These are phyloP conservation scores for Euphorbia lathyris DNA, from an alignment of 345 rosid genomes.

Conservation along the genomic window DNA sequence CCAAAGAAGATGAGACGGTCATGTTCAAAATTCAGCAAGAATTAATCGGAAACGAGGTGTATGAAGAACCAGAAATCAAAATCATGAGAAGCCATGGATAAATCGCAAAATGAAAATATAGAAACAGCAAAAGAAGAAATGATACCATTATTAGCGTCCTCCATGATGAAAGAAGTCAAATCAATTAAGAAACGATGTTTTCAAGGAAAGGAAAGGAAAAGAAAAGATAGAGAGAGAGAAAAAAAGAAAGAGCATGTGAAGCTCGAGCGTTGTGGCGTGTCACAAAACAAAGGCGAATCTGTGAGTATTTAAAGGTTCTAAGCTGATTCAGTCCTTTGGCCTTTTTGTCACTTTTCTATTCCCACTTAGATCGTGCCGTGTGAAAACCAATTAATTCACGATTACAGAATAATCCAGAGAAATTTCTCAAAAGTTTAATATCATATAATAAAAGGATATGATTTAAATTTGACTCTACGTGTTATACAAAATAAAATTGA, in stretches of 20 bases:
- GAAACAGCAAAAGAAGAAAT: background rate
- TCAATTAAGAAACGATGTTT: background rate
- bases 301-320: background rate
- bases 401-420: too few species aligned
- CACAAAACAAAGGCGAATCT: background rate
- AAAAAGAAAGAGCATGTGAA: too few species aligned
- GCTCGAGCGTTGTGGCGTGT: too few species aligned
- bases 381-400: too few species aligned
- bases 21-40: background rate
- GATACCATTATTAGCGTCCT: constrained; percentile 12
- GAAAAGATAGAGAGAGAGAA: background rate
- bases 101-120: background rate
- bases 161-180: constrained; percentile 14
- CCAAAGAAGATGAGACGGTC: background rate
- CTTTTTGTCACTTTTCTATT: background rate
- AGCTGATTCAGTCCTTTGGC: background rate
- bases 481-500: too few species aligned
- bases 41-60: background rate
- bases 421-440: too few species aligned
- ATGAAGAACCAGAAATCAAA: background rate
- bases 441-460: too few species aligned
- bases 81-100: background rate
- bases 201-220: background rate
- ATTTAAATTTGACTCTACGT: too few species aligned
- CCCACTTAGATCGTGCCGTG: background rate